Base-by-base conservation (phyloP, 2,329 filamentous ascomycete genomes). In the Colletotrichum gigasporum region DNA sequence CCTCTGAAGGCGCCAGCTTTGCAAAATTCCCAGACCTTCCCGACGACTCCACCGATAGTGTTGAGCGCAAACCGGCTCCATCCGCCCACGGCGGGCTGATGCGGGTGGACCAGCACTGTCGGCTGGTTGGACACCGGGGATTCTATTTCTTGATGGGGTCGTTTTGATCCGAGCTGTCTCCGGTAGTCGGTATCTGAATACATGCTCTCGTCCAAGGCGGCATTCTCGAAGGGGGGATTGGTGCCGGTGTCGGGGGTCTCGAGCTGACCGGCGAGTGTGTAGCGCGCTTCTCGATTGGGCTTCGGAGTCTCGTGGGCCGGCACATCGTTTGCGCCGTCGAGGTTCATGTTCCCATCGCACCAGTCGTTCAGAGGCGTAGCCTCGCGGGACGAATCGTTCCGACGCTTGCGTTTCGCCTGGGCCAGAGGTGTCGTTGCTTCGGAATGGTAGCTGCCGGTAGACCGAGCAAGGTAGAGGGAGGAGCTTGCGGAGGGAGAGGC, bases 11-110 rank as follows among this genome's bases (percentile, higher is more conserved):
- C 87, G 8, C 85, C 87, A 0, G 81, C 80, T 74, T 83, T 92
- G 80, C 94, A 97, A 71, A 97, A 96, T 69, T 94, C 87, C 86
- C 93, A 94, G 0, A 97, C 88, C 71, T 90, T 95, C 16, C 92
- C 91, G 1, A 91, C 87, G 3, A 91, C 87, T 26, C 84, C 87
- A 1, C 88, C 88, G 7, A 92, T 83, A 0, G 91, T 83, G 39
- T 80, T 85, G 30, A 92, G 79, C 5, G 91, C 85, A 50, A 86
- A 77, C 16, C 80, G 80, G 28, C 85, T 83, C 89, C 88, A 91
- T 35, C 82, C 79, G 12, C 76, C 75, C 0, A 70, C 69, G 3
- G 71, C 67, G 6, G 75, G 72, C 14, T 75, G 70, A 10, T 68
- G 61, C 9, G 76, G 73, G 34, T 68, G 69, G 66, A 78, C 76